Evolutionary conservation across 108 stramenopile species (phyloP).

Genomic region (Bacterosira constricta): DNA sequence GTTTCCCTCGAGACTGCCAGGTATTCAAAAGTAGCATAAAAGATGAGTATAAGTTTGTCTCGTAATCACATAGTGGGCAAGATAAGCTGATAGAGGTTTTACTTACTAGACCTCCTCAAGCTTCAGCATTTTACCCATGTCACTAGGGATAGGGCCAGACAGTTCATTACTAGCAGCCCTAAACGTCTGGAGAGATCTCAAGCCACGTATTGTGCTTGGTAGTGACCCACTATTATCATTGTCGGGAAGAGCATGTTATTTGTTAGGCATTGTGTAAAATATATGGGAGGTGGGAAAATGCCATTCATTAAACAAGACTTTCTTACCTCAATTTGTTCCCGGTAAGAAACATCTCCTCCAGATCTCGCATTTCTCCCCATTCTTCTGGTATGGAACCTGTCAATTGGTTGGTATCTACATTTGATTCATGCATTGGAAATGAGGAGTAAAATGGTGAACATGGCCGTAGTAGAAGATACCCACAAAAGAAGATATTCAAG

Average conservation of each 20-base stretch:
- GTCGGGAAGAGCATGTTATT: not conserved
- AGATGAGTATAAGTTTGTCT: not conserved
- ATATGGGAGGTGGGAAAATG: not conserved
- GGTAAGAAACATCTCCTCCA: conserved; percentile 38
- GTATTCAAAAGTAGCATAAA: not conserved
- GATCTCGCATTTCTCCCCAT: conserved; percentile 42
- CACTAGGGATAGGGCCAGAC: conserved; percentile 33
- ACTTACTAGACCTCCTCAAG: conserved; percentile 33
- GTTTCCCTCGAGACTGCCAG: conserved; percentile 37
- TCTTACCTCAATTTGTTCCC: conserved; percentile 62
- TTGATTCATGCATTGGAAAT: not conserved
- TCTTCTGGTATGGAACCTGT: conserved; percentile 50
- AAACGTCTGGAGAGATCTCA: conserved; percentile 32
- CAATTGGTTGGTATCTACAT: conserved; percentile 34
- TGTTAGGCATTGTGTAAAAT: not conserved
- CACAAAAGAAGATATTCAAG: not conserved
- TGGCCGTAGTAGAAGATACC: not conserved
- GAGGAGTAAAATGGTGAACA: not conserved
- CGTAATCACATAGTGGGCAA: not conserved
- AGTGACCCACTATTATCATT: conserved; percentile 12
- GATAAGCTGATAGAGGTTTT: not conserved
- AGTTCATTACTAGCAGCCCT: conserved; percentile 42
- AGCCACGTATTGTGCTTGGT: conserved; percentile 40
- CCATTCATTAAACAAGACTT: conserved; percentile 8
- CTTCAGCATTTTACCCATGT: conserved; percentile 46